These are phyloP conservation scores for Lactarius sp. DNA, from an alignment of 768 basidiomycete species.

Conservation along the genomic window DNA sequence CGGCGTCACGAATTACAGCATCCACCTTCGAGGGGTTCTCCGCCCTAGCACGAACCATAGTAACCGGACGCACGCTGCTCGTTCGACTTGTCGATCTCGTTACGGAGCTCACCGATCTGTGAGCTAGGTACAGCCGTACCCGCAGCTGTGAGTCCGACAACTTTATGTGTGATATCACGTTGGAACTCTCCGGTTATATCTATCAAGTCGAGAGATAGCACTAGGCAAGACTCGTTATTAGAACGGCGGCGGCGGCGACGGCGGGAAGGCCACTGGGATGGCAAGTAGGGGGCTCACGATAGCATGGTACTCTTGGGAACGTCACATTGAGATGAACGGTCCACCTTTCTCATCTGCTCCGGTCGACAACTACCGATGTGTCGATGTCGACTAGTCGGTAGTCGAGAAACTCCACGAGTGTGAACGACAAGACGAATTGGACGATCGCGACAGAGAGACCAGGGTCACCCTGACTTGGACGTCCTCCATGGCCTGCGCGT, in stretches of 20 bases:
- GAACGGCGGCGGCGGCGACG: neutral
- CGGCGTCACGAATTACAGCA: conserved; percentile 98
- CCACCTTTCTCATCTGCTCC: conserved; percentile 90
- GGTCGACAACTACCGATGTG: conserved; percentile 92
- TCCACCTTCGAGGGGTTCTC: conserved; percentile 62
- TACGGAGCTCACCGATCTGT: conserved; percentile 61
- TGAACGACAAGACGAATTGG: conserved; percentile 86
- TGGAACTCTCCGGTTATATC: conserved; percentile 97
- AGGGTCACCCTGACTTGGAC: conserved; percentile 99
- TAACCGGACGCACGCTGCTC: conserved; percentile 56
- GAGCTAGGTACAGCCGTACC: conserved; percentile 58
- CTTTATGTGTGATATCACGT: conserved; percentile 83
- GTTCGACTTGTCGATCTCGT: conserved; percentile 81
- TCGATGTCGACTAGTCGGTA: conserved; percentile 84
- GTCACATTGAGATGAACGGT: conserved; percentile 89
- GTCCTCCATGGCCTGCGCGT: conserved; percentile 87
- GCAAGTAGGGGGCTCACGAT: conserved; percentile 54
- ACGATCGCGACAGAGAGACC: conserved; percentile 80
- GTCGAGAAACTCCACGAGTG: conserved; percentile 92
- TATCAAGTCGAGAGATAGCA: conserved; percentile 94
- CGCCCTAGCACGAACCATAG: conserved; percentile 97
- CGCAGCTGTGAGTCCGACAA: conserved; percentile 63
- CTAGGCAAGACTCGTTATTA: conserved; percentile 39
- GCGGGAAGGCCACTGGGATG: conserved; percentile 1
- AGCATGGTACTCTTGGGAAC: conserved; percentile 96